Evolutionary conservation across 106 monocot species (phyloP).

Genomic region (Narthecium ossifragum): DNA sequence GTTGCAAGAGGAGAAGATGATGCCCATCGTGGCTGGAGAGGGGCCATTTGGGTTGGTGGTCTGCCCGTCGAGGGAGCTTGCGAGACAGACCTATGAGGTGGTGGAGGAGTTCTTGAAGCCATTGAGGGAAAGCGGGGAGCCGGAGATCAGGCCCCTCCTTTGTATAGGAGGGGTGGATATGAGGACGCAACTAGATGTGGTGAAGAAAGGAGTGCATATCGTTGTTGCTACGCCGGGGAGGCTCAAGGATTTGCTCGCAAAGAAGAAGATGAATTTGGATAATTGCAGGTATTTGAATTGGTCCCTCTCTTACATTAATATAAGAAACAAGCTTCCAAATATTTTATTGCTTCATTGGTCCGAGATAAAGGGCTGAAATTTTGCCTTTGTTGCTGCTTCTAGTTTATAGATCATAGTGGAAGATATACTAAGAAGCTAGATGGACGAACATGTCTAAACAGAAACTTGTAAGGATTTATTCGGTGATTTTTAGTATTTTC

Average conservation of each 20-base stretch:
- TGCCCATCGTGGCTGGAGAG: conserved; percentile 86
- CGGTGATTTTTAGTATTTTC: no score
- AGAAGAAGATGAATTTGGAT: conserved; percentile 98
- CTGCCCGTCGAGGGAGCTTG: conserved; percentile 90
- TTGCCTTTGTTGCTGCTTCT: no score
- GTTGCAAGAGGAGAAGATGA: conserved; percentile 82
- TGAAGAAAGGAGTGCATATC: conserved; percentile 91
- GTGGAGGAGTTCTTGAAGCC: conserved; percentile 68
- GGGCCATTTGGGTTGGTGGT: conserved; percentile 90
- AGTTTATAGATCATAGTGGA: no score
- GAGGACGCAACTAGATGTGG: conserved; percentile 80
- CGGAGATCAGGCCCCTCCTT: conserved; percentile 72
- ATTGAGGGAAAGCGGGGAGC: conserved; percentile 67
- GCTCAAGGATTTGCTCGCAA: conserved; percentile 87
- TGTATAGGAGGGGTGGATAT: conserved; percentile 98
- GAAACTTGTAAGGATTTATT: no score
- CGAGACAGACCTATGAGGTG: conserved; percentile 80
- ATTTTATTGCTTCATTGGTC: no score
- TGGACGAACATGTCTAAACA: no score
- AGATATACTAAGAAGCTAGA: no score
- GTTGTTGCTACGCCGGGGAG: conserved; percentile 98
- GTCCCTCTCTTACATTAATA: no score
- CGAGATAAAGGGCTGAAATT: no score
- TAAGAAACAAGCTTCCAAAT: no score
- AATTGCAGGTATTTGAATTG: conserved; percentile 96